Evolutionary conservation across 2,329 filamentous ascomycete genomes (phyloP).

Genomic region (Aspergillus texensis): DNA sequence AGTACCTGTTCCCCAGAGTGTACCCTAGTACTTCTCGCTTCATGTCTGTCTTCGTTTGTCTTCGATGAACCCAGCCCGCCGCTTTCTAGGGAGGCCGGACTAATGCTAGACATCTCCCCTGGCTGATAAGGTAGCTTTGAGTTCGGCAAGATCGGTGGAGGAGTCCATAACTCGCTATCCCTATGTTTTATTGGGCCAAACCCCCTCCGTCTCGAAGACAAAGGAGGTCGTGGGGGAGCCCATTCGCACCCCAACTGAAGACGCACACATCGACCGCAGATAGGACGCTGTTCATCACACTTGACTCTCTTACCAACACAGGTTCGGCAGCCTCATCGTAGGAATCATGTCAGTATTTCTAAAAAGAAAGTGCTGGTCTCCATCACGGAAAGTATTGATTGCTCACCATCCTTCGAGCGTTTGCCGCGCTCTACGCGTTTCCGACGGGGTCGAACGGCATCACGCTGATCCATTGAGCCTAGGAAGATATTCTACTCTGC

Average conservation of each 20-base stretch:
- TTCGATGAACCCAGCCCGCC: neutral
- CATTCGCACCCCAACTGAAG: constrained; percentile 13
- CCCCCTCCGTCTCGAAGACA: constrained; percentile 13
- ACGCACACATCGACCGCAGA: constrained; percentile 12
- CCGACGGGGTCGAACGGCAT: constrained; percentile 5
- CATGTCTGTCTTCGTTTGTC: neutral
- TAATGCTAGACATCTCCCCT: neutral
- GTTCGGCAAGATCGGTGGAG: constrained; percentile 8
- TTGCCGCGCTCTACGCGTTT: constrained; percentile 11
- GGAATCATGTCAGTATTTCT: neutral
- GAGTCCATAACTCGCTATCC: constrained; percentile 5
- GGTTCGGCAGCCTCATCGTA: constrained; percentile 7
- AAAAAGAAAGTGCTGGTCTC: too few relatives aligned
- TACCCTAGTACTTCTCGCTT: neutral
- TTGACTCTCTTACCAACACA: constrained; percentile 16
- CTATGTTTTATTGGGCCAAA: constrained; percentile 15
- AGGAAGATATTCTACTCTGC: neutral
- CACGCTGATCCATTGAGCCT: neutral
- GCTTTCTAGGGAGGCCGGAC: neutral
- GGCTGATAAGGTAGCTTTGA: neutral
- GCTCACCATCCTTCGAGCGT: constrained; percentile 13
- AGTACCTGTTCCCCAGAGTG: neutral
- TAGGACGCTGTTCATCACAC: constrained; percentile 13
- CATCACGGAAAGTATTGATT: neutral
- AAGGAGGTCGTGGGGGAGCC: constrained; percentile 7